phyloP scores from a whole-genome alignment of 768 basidiomycete species.

The Suillus spraguei region DNA sequence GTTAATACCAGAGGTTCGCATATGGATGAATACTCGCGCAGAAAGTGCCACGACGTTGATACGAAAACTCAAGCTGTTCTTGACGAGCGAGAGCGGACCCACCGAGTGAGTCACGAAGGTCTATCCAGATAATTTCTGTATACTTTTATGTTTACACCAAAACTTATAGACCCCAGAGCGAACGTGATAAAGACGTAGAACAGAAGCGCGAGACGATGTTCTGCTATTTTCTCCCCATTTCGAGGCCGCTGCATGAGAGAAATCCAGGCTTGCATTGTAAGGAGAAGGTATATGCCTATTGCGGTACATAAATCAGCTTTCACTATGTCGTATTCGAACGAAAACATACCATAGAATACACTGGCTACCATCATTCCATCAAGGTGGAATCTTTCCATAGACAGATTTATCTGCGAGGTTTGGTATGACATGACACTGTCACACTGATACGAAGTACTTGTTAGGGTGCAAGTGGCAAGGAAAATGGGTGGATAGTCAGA shows the following conservation, averaged over 20 bases:
- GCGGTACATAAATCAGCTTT: background rate
- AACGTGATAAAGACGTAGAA: slow-evolving; percentile 31
- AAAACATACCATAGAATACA: slow-evolving; percentile 23
- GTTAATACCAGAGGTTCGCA: background rate
- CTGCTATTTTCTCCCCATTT: background rate
- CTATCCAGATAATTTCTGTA: slow-evolving; percentile 36
- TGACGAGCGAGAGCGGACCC: slow-evolving; percentile 18
- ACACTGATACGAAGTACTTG: background rate
- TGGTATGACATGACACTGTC: slow-evolving; percentile 20
- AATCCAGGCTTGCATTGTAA: slow-evolving; percentile 20
- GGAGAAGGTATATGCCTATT: slow-evolving; percentile 24
- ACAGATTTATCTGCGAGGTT: slow-evolving; percentile 21
- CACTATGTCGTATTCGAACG: background rate
- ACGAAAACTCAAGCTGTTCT: slow-evolving; percentile 12
- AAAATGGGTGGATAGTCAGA: background rate
- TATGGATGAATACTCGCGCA: slow-evolving; percentile 17
- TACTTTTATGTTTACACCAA: slow-evolving; percentile 27
- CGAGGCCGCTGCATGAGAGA: slow-evolving; percentile 13
- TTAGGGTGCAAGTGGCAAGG: background rate
- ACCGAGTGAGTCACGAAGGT: slow-evolving; percentile 22
- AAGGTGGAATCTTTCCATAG: slow-evolving; percentile 29
- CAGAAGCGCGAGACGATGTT: slow-evolving; percentile 16
- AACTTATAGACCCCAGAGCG: slow-evolving; percentile 27
- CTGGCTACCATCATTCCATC: slow-evolving; percentile 22
- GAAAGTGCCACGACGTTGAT: slow-evolving; percentile 25